Base-by-base conservation (phyloP, 257 asterid species). In the Scutellaria galericulata region DNA sequence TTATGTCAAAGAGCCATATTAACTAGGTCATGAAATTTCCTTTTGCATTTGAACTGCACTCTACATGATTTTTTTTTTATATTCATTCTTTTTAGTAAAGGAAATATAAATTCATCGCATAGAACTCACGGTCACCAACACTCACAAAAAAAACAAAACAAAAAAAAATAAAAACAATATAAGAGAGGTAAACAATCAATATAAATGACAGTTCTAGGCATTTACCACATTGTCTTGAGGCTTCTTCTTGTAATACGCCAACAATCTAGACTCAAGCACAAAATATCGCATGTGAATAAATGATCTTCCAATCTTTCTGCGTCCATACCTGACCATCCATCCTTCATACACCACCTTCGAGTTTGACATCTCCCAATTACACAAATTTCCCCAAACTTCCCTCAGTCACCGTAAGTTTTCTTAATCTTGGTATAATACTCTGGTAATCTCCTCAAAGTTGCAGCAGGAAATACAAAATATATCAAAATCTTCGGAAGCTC, bases 281-380 rank as follows among this genome's bases (percentile, higher is more conserved):
- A 95, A 95, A 86, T 92, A 95, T 35, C 99, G 86, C 98, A 92
- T 92, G 73, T 95, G 99, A 77, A 95, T 93, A 78, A 74, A 95
- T 2, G 99, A 88, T 74, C 96, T 85, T 45, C 99, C 99, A 67
- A 92, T 90, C 94, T 90, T 95, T 85, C 98, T 87, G 82, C 98
- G 88, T 46, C 99, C 99, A 78, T 92, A 92, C 74, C 99, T 86
- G 80, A 92, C 99, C 98, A 95, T 90, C 98, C 98, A 92, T 76
- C 99, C 99, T 77, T 95, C 99, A 72, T 92, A 89, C 50, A 95
- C 96, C 81, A 88, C 96, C 86, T 86, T 86, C 58, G 89, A 67
- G 80, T 90, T 92, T 52, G 98, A 92, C 98, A 92, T 92, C 81
- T 64, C 78, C 68, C 54, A 59, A 62, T 11, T 55, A 72, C 73